These are phyloP conservation scores for Emergomyces pasteurianus DNA, from an alignment of 2,329 filamentous ascomycete species.

Conservation along the genomic window DNA sequence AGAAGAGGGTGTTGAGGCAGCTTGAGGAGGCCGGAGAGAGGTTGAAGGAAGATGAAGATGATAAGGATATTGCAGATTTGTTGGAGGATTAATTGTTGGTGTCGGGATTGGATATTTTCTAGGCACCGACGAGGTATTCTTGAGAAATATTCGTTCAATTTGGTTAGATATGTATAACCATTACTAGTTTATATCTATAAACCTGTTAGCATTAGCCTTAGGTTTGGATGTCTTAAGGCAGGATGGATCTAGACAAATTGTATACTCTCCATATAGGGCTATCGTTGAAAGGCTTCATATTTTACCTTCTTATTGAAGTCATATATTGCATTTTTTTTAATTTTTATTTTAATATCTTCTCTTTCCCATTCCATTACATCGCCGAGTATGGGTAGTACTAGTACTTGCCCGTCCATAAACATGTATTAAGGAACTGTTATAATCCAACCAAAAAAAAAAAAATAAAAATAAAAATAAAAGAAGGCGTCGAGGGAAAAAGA, in stretches of 20 bases:
- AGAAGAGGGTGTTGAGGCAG: constrained; percentile 55
- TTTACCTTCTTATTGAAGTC: background rate
- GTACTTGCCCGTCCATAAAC: too few relatives aligned
- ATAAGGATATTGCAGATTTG: constrained; percentile 65
- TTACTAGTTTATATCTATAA: background rate
- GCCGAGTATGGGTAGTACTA: too few relatives aligned
- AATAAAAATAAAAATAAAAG: background rate
- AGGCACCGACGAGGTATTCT: background rate
- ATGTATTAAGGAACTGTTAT: background rate
- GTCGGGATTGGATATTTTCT: background rate
- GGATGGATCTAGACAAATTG: background rate
- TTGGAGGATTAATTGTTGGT: constrained; percentile 40
- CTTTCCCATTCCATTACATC: background rate
- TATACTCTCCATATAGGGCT: too few relatives aligned
- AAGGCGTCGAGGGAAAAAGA: background rate
- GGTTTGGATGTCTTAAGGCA: background rate
- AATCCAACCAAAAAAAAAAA: background rate
- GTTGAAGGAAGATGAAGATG: constrained; percentile 52
- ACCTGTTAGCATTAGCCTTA: too few relatives aligned
- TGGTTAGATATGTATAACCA: too few relatives aligned
- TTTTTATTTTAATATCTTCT: background rate
- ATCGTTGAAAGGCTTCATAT: background rate
- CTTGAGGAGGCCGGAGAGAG: constrained; percentile 52
- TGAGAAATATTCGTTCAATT: too few relatives aligned
- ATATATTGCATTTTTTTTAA: background rate